Conservation (phyloP, 2,329 filamentous ascomycete species). For the Fusarium sp. region DNA sequence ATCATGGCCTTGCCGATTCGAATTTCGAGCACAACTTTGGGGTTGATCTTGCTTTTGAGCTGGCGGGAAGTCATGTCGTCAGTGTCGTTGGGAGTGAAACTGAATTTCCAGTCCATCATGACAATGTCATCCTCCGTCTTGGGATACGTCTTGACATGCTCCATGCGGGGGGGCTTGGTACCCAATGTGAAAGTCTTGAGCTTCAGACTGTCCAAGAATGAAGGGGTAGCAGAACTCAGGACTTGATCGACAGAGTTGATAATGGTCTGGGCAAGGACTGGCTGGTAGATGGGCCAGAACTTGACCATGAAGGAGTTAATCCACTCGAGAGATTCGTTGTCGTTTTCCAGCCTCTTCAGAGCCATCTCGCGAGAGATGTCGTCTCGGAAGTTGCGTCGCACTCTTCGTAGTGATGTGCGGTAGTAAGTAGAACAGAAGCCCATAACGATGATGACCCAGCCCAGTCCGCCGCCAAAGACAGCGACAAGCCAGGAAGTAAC, state of each 20-base stretch:
- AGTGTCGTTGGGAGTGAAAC: conserved; percentile 95
- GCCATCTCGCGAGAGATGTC: conserved; percentile 91
- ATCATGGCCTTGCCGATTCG: conserved; percentile 95
- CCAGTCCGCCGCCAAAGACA: conserved; percentile 88
- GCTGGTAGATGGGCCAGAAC: conserved; percentile 99
- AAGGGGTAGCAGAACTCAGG: conserved; percentile 88
- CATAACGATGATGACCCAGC: conserved; percentile 95
- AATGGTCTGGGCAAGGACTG: conserved; percentile 90
- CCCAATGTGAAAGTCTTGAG: conserved; percentile 94
- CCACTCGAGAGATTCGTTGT: conserved; percentile 95
- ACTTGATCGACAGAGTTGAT: conserved; percentile 97
- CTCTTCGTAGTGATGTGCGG: conserved; percentile 90
- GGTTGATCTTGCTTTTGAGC: conserved; percentile 94
- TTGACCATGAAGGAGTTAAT: conserved; percentile 99
- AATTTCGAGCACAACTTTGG: conserved; percentile 95
- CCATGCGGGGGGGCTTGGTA: conserved; percentile 93
- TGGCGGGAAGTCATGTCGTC: conserved; percentile 91
- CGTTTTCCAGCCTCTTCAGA: conserved; percentile 87
- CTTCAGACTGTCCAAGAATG: conserved; percentile 92
- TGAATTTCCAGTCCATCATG: conserved; percentile 99
- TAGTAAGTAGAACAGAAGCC: conserved; percentile 94
- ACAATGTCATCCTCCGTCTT: conserved; percentile 95
- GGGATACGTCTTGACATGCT: conserved; percentile 98
- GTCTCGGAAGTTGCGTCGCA: conserved; percentile 95
- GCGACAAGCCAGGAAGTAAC: conserved; percentile 91